Evolutionary conservation across 148 eudicot genomes (phyloP).

Genomic region (Chenopodium suecicum): DNA sequence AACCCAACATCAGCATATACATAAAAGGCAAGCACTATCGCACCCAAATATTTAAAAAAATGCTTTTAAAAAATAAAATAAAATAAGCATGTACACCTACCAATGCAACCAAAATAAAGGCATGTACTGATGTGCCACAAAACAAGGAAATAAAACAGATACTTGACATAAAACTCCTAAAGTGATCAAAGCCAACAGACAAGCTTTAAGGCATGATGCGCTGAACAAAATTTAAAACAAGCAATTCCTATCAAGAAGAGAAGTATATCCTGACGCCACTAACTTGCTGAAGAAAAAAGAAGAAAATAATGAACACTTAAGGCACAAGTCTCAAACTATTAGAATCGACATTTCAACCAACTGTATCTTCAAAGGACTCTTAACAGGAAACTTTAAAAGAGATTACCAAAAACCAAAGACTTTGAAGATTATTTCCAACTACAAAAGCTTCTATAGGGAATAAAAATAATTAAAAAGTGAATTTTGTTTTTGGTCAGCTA

Average conservation of each 20-base stretch:
- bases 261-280: neutral
- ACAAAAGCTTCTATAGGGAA: neutral
- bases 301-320: neutral
- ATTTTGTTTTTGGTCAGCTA: neutral
- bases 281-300: neutral
- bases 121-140: too few relatives aligned
- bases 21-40: too few relatives aligned
- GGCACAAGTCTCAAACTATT: neutral
- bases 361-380: neutral
- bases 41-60: too few relatives aligned
- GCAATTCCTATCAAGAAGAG: neutral
- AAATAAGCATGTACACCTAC: too few relatives aligned
- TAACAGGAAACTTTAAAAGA: neutral
- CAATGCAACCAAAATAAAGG: too few relatives aligned
- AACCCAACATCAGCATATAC: neutral
- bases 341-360: neutral
- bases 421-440: neutral
- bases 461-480: too few relatives aligned
- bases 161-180: neutral
- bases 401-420: neutral
- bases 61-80: too few relatives aligned
- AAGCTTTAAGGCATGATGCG: neutral
- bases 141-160: too few relatives aligned
- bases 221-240: neutral
- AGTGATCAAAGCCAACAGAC: neutral